These are phyloP conservation scores for Zymoseptoria tritici DNA, from an alignment of 2,329 filamentous ascomycete genomes.

Conservation along the genomic window DNA sequence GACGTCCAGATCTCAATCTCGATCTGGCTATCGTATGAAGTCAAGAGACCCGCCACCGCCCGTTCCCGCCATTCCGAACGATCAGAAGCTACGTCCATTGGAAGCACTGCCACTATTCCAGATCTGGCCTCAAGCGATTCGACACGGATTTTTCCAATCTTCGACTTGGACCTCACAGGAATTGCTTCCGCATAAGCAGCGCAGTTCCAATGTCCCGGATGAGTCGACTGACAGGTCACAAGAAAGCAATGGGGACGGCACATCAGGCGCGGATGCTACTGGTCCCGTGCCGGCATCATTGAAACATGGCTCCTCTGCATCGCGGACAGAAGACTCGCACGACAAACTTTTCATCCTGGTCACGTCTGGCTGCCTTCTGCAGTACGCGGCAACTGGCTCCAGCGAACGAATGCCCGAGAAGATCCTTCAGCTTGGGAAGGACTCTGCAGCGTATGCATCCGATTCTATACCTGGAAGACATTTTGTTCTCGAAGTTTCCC, in stretches of 20 bases:
- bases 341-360: conserved; percentile 65
- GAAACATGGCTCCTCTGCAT: conserved; percentile 8
- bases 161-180: conserved; percentile 60
- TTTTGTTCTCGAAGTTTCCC: conserved; percentile 71
- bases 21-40: neutral
- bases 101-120: conserved; percentile 68
- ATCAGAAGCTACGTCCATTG: conserved; percentile 24
- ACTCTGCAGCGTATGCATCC: conserved; percentile 72
- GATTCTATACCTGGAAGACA: conserved; percentile 73
- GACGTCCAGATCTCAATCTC: conserved; percentile 9
- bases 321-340: conserved; percentile 46
- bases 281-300: conserved; percentile 12
- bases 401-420: conserved; percentile 69
- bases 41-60: conserved; percentile 4
- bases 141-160: conserved; percentile 62
- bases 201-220: conserved; percentile 5
- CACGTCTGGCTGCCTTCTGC: conserved; percentile 64
- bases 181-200: conserved; percentile 24
- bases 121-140: conserved; percentile 76
- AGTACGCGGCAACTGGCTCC: conserved; percentile 63
- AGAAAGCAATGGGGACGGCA: neutral
- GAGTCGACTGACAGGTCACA: neutral
- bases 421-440: conserved; percentile 61
- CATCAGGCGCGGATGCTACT: conserved; percentile 10
- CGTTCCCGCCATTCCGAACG: conserved; percentile 7